Percentiles rank a stretch among this genome's conserved stretches.
These are phyloP conservation scores for Candida gorgasii DNA, from an alignment of 805 yeast genomes.

Conservation along the genomic window DNA sequence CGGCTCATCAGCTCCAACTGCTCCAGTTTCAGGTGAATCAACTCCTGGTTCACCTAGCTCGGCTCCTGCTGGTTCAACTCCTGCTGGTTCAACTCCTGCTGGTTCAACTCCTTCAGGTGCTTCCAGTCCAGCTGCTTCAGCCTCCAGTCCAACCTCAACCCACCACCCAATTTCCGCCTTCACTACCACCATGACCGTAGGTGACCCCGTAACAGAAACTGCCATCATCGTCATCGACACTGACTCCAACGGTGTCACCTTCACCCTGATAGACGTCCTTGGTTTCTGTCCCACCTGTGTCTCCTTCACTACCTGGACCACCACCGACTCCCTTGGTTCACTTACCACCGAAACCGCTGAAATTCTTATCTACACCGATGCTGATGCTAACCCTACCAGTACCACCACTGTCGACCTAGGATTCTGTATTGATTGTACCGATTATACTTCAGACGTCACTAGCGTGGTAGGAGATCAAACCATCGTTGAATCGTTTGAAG, in stretches of 20 bases:
- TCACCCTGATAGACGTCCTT: conserved; percentile 14
- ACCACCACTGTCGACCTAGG: conserved; percentile 13
- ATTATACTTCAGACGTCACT: conserved; percentile 12
- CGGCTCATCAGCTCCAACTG: background rate
- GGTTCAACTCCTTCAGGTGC: background rate
- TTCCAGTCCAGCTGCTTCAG: background rate
- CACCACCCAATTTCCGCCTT: background rate
- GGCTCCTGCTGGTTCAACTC: background rate
- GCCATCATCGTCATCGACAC: conserved; percentile 14
- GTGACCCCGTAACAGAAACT: conserved; percentile 13
- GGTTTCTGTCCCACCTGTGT: conserved; percentile 8
- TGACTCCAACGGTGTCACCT: conserved; percentile 9
- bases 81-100: background rate
- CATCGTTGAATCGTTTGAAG: conserved; percentile 2
- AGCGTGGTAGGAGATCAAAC: conserved; percentile 13
- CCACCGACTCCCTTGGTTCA: conserved; percentile 13
- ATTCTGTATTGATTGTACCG: conserved; percentile 12
- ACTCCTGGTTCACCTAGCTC: background rate
- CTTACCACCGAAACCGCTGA: conserved; percentile 14
- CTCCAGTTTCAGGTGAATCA: background rate
- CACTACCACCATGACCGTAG: conserved; percentile 12
- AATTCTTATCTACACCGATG: conserved; percentile 17
- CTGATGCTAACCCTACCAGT: conserved; percentile 13
- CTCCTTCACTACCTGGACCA: conserved; percentile 13
- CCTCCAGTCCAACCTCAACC: background rate